phyloP scores from a whole-genome alignment of 768 basidiomycete species.

The Tricholomella constricta region DNA sequence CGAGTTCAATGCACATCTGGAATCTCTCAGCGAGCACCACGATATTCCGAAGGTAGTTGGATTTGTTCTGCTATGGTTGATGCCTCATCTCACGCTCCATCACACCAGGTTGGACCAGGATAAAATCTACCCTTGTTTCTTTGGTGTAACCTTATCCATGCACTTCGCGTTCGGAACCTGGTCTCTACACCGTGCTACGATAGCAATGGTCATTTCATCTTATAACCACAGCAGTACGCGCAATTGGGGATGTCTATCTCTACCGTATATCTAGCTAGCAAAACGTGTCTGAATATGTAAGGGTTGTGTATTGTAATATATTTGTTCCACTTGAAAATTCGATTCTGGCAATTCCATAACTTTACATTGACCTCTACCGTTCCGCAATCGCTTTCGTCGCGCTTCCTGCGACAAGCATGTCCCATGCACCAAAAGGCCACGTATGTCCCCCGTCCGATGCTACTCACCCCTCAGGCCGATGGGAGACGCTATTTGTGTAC shows the following conservation, averaged over 20 bases:
- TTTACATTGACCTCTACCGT: slow-evolving; percentile 32
- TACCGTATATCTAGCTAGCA: slow-evolving; percentile 20
- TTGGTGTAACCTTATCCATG: slow-evolving; percentile 8
- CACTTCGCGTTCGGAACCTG: background rate
- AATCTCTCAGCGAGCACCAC: slow-evolving; percentile 89
- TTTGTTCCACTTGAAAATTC: slow-evolving; percentile 49
- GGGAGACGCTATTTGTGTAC: slow-evolving; percentile 87
- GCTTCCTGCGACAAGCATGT: slow-evolving; percentile 39
- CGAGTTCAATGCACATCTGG: slow-evolving; percentile 87
- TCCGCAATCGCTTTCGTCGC: slow-evolving; percentile 33
- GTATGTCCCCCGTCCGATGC: slow-evolving; percentile 63
- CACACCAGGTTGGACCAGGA: slow-evolving; percentile 78
- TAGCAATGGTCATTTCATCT: background rate
- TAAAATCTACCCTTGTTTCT: slow-evolving; percentile 44
- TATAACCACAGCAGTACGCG: background rate
- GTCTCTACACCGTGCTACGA: slow-evolving; percentile 2
- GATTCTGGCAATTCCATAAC: slow-evolving; percentile 37
- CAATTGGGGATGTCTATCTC: no score
- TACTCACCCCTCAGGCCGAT: slow-evolving; percentile 76
- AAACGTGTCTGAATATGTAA: slow-evolving; percentile 22
- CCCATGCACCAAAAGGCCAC: slow-evolving; percentile 43
- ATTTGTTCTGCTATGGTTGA: slow-evolving; percentile 4
- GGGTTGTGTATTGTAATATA: slow-evolving; percentile 47
- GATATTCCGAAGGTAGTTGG: slow-evolving; percentile 84
- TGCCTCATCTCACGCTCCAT: slow-evolving; percentile 12